Evolutionary conservation across 352 stramenopile genomes (phyloP), one percentile per base, ranked within the genome.

Genomic region (Globisporangium rhizosaccharum): DNA sequence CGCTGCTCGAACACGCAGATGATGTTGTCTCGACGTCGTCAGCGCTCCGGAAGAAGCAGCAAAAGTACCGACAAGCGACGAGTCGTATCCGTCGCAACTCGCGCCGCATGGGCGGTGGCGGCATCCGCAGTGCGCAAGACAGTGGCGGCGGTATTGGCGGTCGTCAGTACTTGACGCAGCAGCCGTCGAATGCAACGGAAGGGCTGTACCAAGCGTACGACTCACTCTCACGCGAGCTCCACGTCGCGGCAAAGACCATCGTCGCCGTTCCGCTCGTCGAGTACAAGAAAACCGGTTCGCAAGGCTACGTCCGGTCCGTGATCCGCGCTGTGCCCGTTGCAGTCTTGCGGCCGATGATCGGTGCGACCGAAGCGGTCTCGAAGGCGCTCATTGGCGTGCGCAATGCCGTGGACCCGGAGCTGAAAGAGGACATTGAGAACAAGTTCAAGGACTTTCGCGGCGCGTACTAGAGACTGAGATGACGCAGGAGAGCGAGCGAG

Each of bases 371-470:
- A 57, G 86, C 86, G 49, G 62, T 96, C 59, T 90, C 86, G 45
- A 92, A 92, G 58, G 85, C 86, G 53, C 67, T 96, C 15, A 93
- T 94, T 55, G 86, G 86, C 17, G 85, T 93, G 20, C 84, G 86
- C 62, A 96, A 96, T 57, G 82, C 80, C 3, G 85, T 96, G 53
- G 85, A 94, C 56, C 86, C 86, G 37, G 86, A 96, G 66, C 73
- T 94, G 45, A 96, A 92, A 63, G 86, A 96, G 59, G 85, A 96
- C 65, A 92, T 96, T 49, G 83, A 93, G 71, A 96, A 96, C 71
- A 96, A 96, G 70, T 96, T 94, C 59, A 96, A 96, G 77, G 84
- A 95, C 71, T 88, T 92, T 57, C 77, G 82, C 28, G 63, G 56
- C 48, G 54, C 49, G 42, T 65, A 68, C 52, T 67, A 56, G 51